Conservation (phyloP, 345 rosid species). For the Theobroma cacao region DNA sequence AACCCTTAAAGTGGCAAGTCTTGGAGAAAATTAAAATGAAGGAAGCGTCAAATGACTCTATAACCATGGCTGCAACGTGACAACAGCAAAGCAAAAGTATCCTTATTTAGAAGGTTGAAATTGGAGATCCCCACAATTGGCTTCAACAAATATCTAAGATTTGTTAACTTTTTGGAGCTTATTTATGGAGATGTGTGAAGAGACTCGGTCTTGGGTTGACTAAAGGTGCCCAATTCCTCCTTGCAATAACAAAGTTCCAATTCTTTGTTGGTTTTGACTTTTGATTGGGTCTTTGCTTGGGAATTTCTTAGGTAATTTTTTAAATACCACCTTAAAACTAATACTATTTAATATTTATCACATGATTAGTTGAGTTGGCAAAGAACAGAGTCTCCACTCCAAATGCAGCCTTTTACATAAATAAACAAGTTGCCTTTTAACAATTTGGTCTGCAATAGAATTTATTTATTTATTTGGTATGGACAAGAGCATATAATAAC, state of each 20-base stretch:
- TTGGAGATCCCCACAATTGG: neutral
- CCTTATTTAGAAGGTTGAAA: neutral
- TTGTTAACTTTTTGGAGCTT: neutral
- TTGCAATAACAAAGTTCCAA: too few relatives aligned
- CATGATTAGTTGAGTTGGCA: too few relatives aligned
- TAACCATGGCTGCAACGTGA: neutral
- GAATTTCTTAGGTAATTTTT: too few relatives aligned
- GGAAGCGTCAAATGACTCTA: neutral
- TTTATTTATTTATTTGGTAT: too few relatives aligned
- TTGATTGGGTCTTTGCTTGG: neutral
- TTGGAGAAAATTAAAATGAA: neutral
- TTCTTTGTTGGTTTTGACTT: neutral
- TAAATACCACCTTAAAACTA: too few relatives aligned
- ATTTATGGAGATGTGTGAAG: neutral
- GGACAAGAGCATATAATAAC: too few relatives aligned
- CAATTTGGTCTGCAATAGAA: too few relatives aligned
- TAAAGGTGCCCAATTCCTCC: neutral
- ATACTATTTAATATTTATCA: too few relatives aligned
- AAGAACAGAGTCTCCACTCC: too few relatives aligned
- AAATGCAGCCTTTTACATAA: too few relatives aligned
- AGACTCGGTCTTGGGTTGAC: neutral
- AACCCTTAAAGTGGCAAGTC: neutral
- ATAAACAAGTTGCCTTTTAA: too few relatives aligned
- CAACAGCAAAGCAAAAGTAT: neutral
- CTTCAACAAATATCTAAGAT: neutral